A percentile compares a stretch with the other conserved stretches of the same genome.
Evolutionary conservation across 768 basidiomycete genomes (phyloP).

Genomic region (Psilocybe azurescens): DNA sequence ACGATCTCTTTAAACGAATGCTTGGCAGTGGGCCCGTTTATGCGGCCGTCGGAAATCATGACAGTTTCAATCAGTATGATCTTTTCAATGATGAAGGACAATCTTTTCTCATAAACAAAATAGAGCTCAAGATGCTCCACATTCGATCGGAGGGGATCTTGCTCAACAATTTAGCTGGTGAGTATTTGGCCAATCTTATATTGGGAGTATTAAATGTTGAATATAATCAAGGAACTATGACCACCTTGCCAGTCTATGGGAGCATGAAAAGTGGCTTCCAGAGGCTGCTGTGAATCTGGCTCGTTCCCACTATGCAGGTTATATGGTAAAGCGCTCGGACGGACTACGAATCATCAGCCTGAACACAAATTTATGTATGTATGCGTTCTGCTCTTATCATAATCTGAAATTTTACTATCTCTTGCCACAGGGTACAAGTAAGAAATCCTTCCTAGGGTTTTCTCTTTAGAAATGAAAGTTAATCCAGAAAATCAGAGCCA

Average conservation of each 20-base stretch:
- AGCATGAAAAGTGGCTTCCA: slow-evolving; percentile 73
- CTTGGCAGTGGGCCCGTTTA: slow-evolving; percentile 77
- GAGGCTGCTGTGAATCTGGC: slow-evolving; percentile 59
- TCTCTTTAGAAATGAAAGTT: neutral
- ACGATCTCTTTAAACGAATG: slow-evolving; percentile 66
- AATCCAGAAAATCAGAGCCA: slow-evolving; percentile 46
- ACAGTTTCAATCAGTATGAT: slow-evolving; percentile 68
- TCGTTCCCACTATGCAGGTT: slow-evolving; percentile 72
- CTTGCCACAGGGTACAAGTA: slow-evolving; percentile 42
- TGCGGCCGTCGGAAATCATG: slow-evolving; percentile 79
- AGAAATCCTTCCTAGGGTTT: neutral
- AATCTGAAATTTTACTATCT: neutral
- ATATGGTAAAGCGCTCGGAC: slow-evolving; percentile 68
- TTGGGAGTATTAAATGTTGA: neutral
- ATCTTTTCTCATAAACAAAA: neutral
- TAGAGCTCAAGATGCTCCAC: slow-evolving; percentile 66
- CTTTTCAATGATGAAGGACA: neutral
- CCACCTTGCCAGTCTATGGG: slow-evolving; percentile 73
- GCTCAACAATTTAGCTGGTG: slow-evolving; percentile 72
- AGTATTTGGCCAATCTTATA: slow-evolving; percentile 14
- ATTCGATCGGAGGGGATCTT: slow-evolving; percentile 57
- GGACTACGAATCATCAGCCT: slow-evolving; percentile 75
- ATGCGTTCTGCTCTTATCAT: neutral
- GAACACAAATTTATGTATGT: slow-evolving; percentile 79
- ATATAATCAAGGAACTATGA: slow-evolving; percentile 71